phyloP scores from a whole-genome alignment of 2,329 filamentous ascomycete species.

The Huntiella bhutanensis region DNA sequence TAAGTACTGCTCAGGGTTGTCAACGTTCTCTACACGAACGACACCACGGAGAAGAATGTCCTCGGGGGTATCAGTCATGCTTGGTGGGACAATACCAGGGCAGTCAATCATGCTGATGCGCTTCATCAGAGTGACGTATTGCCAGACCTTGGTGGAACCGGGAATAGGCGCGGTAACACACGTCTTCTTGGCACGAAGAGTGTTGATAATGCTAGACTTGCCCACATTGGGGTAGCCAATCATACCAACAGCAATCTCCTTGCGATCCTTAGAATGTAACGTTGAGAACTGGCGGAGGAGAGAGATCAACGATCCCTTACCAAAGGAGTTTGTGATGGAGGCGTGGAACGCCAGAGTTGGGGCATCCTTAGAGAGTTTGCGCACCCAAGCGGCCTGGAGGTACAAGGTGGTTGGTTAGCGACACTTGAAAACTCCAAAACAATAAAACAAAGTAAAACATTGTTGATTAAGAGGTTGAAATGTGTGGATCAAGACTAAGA shows the following conservation, averaged over 20 bases:
- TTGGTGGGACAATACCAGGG: conserved; percentile 87
- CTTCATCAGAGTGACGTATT: conserved; percentile 92
- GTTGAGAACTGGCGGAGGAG: conserved; percentile 83
- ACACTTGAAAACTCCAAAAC: too few relatives aligned
- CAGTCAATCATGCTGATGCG: conserved; percentile 83
- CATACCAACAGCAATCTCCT: conserved; percentile 84
- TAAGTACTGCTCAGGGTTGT: conserved; percentile 93
- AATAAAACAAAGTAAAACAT: conserved; percentile 11
- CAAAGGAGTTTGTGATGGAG: conserved; percentile 87
- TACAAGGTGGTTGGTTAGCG: conserved; percentile 13
- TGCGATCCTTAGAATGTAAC: conserved; percentile 62
- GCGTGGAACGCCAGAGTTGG: conserved; percentile 91
- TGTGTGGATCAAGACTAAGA: conserved; percentile 99
- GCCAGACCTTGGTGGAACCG: conserved; percentile 76
- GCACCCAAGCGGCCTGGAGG: conserved; percentile 75
- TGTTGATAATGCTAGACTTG: conserved; percentile 96
- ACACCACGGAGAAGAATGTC: conserved; percentile 83
- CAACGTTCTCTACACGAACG: conserved; percentile 85
- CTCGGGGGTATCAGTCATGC: conserved; percentile 61
- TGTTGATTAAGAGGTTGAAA: conserved; percentile 15
- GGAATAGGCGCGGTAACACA: conserved; percentile 87
- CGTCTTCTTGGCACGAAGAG: conserved; percentile 81
- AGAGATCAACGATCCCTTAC: conserved; percentile 84
- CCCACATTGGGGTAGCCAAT: conserved; percentile 69
- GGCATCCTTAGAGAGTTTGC: conserved; percentile 69